A percentile compares a stretch with the other conserved stretches of the same genome.
Evolutionary conservation across 129 eudicot genomes (phyloP).

Genomic region (Flaveria robusta): DNA sequence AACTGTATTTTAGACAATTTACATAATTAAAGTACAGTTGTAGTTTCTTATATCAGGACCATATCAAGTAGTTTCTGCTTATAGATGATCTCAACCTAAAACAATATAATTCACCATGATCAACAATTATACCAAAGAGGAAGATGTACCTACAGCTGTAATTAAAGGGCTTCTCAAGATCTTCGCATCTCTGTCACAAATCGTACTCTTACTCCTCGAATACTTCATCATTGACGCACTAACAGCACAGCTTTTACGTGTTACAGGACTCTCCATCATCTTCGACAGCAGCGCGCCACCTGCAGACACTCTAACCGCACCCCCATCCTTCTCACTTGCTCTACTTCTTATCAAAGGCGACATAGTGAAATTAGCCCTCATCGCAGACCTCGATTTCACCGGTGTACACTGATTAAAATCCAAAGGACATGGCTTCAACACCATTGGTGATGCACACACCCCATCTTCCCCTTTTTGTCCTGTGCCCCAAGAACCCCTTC

Average conservation of each 20-base stretch:
- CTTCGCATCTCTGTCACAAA: constrained; percentile 77
- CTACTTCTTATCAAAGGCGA: constrained; percentile 56
- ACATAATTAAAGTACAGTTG: not conserved
- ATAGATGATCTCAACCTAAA: too few species aligned
- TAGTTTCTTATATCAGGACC: not conserved
- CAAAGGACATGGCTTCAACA: constrained; percentile 68
- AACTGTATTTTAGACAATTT: not conserved
- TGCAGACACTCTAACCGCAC: constrained; percentile 53
- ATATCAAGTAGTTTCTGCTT: not conserved
- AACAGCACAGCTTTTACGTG: constrained; percentile 66
- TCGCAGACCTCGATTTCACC: constrained; percentile 47
- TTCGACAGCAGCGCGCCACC: constrained; percentile 67
- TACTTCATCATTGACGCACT: constrained; percentile 56
- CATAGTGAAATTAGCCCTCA: constrained; percentile 37
- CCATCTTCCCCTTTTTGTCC: constrained; percentile 49
- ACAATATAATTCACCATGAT: not conserved
- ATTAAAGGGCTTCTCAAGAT: constrained; percentile 54
- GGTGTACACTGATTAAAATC: constrained; percentile 96
- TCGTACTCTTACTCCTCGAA: constrained; percentile 78
- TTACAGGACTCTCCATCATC: constrained; percentile 54
- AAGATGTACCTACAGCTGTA: constrained; percentile 95
- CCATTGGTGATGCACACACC: constrained; percentile 52
- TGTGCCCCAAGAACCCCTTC: constrained; percentile 84
- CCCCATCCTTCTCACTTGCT: constrained; percentile 42
- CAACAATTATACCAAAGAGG: constrained; percentile 35